These are phyloP conservation scores for Solanum arcanum DNA, from an alignment of 257 asterid genomes.

Conservation along the genomic window DNA sequence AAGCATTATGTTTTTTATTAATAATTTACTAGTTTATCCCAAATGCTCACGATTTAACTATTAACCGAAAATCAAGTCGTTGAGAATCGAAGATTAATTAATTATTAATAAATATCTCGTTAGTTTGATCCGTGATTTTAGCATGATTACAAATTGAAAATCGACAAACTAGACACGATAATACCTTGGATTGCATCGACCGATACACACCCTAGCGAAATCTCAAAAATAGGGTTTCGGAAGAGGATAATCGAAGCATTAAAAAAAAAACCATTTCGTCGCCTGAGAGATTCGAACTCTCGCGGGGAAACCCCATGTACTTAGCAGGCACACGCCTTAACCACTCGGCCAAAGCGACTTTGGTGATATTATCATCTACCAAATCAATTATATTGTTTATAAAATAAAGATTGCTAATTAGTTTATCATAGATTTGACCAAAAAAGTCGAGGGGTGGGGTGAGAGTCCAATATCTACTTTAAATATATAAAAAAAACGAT, in stretches of 20 bases:
- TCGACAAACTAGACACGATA: neutral
- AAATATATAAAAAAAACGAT: too few species aligned
- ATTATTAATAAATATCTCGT: neutral
- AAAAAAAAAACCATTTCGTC: constrained; percentile 10
- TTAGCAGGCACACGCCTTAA: constrained; percentile 52
- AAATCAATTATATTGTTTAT: rapidly evolving
- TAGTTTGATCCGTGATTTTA: neutral
- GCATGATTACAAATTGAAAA: neutral
- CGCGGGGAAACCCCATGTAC: constrained; percentile 99
- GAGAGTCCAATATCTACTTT: neutral
- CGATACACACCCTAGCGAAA: neutral
- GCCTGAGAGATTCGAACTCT: constrained; percentile 99
- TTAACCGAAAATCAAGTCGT: neutral
- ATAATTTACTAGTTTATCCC: neutral
- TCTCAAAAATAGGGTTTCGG: neutral
- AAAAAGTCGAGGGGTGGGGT: neutral
- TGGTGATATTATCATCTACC: rapidly evolving
- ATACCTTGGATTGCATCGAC: too few species aligned
- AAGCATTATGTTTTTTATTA: too few species aligned
- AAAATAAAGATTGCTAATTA: too few species aligned
- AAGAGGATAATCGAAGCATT: neutral
- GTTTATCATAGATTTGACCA: neutral
- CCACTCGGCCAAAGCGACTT: constrained; percentile 9
- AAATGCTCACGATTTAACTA: neutral
- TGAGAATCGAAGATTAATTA: rapidly evolving